Base-by-base conservation (phyloP, 2,329 filamentous ascomycete genomes). In the Alternaria brassicae region DNA sequence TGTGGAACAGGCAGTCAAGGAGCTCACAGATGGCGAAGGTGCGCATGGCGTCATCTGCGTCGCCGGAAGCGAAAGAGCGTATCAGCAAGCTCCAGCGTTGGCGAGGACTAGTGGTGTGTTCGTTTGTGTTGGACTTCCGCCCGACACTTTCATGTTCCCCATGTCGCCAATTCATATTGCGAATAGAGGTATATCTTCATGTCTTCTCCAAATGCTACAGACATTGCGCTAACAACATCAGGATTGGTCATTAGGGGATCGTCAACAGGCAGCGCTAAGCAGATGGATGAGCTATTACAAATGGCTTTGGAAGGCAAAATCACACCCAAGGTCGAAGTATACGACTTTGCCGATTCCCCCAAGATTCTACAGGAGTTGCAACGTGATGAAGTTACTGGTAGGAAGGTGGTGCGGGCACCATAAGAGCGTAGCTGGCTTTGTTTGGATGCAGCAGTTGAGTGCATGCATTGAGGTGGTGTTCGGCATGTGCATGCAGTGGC, bases 51-150 rank as follows among this genome's bases (percentile, higher is more conserved):
- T 81, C 3, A 81, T 83, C 19, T 82, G 80, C 40, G 79, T 80
- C 0, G 81, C 81, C 2, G 81, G 82, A n/a, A 76, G 73, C 21
- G 79, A 81, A 55, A 69, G 71, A 15, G 80, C 81, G 9, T 83
- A 83, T 60, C 66, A 70, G 28, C 79, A 82, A 56, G 81, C 80
- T 32, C 76, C 81, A 54, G 72, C 75, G 10, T 72, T 83, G 42
- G 71, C 81, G n/a, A 74, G 81, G 9, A 78, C 78, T 6, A 74
- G 78, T n/a, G 81, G 81, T 0, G 81, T 82, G 0, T 73, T 83
- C 34, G 81, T 83, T 1, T 83, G 81, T 32, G 80, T 83, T 4
- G 81, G 81, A 1, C 74, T 83, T 36, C 81, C 81, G 9, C 80
- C 77, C 45, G 68, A 73, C 4, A 76, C 74, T 3, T 82, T 80